Evolutionary conservation across 106 monocot species (phyloP).

Genomic region (Dendrobium catenatum): DNA sequence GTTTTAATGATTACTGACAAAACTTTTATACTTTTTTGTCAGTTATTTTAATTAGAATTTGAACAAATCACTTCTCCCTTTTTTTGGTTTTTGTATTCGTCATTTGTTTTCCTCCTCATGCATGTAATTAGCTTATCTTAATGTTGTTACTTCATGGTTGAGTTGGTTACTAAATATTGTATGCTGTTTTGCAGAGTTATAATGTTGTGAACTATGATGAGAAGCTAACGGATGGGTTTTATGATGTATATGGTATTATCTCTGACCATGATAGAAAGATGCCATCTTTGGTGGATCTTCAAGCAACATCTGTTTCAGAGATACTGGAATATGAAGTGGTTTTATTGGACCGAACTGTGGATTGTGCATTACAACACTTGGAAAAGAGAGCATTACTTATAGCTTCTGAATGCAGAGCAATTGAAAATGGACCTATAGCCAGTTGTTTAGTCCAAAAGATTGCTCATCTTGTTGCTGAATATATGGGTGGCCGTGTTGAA

Average conservation of each 20-base stretch:
- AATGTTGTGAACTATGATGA: constrained; percentile 73
- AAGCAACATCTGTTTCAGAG: constrained; percentile 47
- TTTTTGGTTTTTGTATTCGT: too few relatives aligned
- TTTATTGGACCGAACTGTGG: constrained; percentile 45
- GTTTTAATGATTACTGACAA: background rate
- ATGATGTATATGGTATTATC: constrained; percentile 51
- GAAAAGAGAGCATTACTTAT: constrained; percentile 50
- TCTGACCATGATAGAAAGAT: constrained; percentile 30
- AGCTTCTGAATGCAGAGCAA: constrained; percentile 28
- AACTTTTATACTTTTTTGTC: background rate
- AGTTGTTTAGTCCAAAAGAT: constrained; percentile 71
- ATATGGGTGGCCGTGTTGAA: constrained; percentile 79
- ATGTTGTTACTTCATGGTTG: background rate
- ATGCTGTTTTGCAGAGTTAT: constrained; percentile 38
- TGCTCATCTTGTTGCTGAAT: constrained; percentile 63
- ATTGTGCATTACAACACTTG: constrained; percentile 59
- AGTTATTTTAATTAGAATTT: background rate
- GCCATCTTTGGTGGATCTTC: constrained; percentile 63
- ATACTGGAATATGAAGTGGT: constrained; percentile 61
- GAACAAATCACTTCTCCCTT: too few relatives aligned
- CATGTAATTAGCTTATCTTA: background rate
- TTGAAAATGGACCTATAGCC: constrained; percentile 30
- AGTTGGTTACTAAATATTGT: background rate
- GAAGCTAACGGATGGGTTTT: constrained; percentile 63
- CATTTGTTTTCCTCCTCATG: background rate